Evolutionary conservation across 2,329 filamentous ascomycete species (phyloP).

Genomic region (Cladosporium sp.): DNA sequence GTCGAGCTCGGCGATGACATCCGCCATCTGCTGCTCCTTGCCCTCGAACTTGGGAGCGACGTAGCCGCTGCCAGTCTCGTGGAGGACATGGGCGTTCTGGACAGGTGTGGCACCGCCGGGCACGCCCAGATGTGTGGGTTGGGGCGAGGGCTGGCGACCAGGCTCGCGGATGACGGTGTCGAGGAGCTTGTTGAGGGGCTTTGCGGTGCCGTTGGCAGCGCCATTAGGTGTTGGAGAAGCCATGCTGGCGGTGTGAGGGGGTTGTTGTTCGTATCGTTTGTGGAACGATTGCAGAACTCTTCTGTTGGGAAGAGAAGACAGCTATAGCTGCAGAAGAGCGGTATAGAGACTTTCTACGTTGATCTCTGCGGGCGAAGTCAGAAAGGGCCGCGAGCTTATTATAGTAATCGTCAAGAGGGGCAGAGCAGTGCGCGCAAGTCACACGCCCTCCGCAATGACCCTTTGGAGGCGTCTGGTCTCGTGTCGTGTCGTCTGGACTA

Average conservation of each 20-base stretch:
- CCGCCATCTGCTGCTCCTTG: slow-evolving; percentile 86
- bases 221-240: slow-evolving; percentile 17
- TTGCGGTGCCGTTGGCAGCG: slow-evolving; percentile 6
- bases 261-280: not conserved
- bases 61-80: slow-evolving; percentile 90
- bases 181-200: slow-evolving; percentile 54
- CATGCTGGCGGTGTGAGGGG: slow-evolving; percentile 14
- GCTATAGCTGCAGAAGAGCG: slow-evolving; percentile 2
- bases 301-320: not conserved
- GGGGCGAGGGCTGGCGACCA: slow-evolving; percentile 74
- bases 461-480: not conserved
- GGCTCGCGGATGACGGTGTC: slow-evolving; percentile 55
- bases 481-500: not conserved
- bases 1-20: slow-evolving; percentile 79
- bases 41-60: slow-evolving; percentile 92
- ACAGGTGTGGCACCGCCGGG: slow-evolving; percentile 55
- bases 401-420: slow-evolving; percentile 2
- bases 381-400: slow-evolving; percentile 7
- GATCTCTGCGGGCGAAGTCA: not conserved
- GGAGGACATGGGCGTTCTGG: slow-evolving; percentile 63
- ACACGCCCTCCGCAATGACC: not conserved
- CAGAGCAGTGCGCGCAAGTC: slow-evolving; percentile 1
- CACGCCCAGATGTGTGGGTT: slow-evolving; percentile 81
- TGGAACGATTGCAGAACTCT: not conserved
- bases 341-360: not conserved